These are phyloP conservation scores for Monosporascus sp. DNA, from an alignment of 2,329 filamentous ascomycete genomes.

Conservation along the genomic window DNA sequence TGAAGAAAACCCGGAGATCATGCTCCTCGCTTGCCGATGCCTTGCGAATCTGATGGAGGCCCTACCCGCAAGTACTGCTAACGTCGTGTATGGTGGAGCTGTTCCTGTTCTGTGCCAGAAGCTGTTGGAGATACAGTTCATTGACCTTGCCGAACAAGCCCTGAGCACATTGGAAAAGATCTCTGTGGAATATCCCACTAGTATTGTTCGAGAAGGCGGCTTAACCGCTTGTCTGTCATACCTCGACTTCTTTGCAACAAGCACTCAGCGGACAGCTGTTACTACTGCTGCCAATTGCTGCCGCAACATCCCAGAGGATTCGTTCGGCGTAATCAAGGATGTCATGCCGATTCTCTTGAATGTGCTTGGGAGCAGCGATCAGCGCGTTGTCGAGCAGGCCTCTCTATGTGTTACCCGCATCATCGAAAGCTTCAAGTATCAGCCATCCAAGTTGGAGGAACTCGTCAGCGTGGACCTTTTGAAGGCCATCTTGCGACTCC, in stretches of 20 bases:
- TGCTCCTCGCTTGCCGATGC: conserved; percentile 93
- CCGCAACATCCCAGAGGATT: conserved; percentile 91
- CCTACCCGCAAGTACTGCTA: conserved; percentile 83
- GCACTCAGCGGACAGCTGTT: conserved; percentile 92
- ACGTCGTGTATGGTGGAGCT: conserved; percentile 95
- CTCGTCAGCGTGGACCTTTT: conserved; percentile 85
- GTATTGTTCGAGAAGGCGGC: conserved; percentile 92
- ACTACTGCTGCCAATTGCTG: conserved; percentile 98
- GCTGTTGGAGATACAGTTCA: conserved; percentile 91
- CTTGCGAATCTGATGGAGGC: conserved; percentile 98
- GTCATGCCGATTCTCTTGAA: conserved; percentile 95
- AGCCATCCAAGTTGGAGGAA: conserved; percentile 83
- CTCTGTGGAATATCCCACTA: conserved; percentile 88
- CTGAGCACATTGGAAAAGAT: conserved; percentile 97
- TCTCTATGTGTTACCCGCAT: conserved; percentile 94
- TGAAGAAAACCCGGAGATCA: conserved; percentile 92
- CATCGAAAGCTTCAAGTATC: conserved; percentile 93
- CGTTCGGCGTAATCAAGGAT: conserved; percentile 84
- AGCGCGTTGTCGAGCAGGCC: conserved; percentile 93
- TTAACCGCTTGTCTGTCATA: conserved; percentile 94
- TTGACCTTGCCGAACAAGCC: conserved; percentile 94
- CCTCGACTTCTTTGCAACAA: conserved; percentile 95
- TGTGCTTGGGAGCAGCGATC: conserved; percentile 86
- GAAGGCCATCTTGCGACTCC: conserved; percentile 75
- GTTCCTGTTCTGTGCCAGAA: conserved; percentile 94